Evolutionary conservation across 768 basidiomycete species (phyloP).

Genomic region (Gymnopilus dilepis): DNA sequence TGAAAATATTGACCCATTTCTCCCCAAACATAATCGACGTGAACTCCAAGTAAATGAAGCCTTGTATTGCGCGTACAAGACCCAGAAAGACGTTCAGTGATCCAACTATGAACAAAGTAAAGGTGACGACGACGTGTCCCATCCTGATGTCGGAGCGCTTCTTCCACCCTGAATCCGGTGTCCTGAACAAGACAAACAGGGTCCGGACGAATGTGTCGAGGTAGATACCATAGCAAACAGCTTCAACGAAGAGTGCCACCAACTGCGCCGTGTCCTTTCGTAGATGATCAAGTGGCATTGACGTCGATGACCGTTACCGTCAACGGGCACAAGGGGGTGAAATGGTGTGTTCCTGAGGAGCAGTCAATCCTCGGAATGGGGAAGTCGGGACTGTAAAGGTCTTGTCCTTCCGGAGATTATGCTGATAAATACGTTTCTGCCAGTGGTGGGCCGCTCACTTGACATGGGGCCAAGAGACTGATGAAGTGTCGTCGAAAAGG

Average conservation of each 20-base stretch:
- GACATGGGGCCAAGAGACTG: neutral
- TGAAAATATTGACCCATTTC: slow-evolving; percentile 18
- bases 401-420: neutral
- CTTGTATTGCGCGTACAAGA: slow-evolving; percentile 18
- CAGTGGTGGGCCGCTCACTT: neutral
- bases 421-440: slow-evolving; percentile 5
- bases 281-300: slow-evolving; percentile 8
- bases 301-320: slow-evolving; percentile 3
- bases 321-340: neutral
- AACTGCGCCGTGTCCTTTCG: slow-evolving; percentile 20
- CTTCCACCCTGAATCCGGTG: slow-evolving; percentile 1
- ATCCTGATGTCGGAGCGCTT: slow-evolving; percentile 9
- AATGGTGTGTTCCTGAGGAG: neutral
- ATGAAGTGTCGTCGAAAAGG: neutral
- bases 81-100: slow-evolving; percentile 21
- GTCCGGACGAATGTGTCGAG: slow-evolving; percentile 23
- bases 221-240: slow-evolving; percentile 26
- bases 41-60: slow-evolving; percentile 8
- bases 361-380: neutral
- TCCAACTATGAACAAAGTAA: slow-evolving; percentile 14
- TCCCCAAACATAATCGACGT: neutral
- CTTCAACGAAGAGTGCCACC: slow-evolving; percentile 21
- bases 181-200: slow-evolving; percentile 18
- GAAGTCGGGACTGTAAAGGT: neutral
- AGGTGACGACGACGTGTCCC: slow-evolving; percentile 16